These are phyloP conservation scores for Dactylellina drechsleri DNA, from an alignment of 2,329 filamentous ascomycete genomes.

Conservation along the genomic window DNA sequence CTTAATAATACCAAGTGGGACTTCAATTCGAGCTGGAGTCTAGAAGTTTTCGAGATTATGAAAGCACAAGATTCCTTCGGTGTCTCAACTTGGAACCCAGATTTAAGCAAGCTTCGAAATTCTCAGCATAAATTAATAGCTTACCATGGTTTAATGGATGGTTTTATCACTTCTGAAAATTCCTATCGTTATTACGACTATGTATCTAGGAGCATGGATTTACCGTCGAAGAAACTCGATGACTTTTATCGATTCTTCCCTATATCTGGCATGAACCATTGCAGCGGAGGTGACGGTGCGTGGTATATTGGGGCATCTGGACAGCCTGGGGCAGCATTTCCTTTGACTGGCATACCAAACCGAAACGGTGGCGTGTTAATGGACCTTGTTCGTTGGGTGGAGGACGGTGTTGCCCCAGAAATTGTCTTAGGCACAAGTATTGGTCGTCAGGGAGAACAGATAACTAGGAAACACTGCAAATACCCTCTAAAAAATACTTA, in stretches of 20 bases:
- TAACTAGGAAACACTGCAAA: slow-evolving; percentile 29
- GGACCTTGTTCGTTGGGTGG: slow-evolving; percentile 66
- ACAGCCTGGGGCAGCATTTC: neutral
- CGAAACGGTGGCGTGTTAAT: slow-evolving; percentile 59
- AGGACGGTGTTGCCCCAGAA: slow-evolving; percentile 61
- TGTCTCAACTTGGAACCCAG: slow-evolving; percentile 61
- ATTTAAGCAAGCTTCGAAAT: slow-evolving; percentile 61
- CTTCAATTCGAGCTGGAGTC: slow-evolving; percentile 60
- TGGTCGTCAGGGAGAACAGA: neutral
- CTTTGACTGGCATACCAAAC: neutral
- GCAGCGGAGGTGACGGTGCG: slow-evolving; percentile 58
- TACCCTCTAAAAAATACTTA: slow-evolving; percentile 8
- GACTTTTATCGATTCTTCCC: slow-evolving; percentile 60
- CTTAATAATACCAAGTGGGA: slow-evolving; percentile 63
- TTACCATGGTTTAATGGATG: slow-evolving; percentile 63
- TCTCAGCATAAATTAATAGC: slow-evolving; percentile 64
- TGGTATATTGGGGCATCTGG: slow-evolving; percentile 30
- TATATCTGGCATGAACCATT: slow-evolving; percentile 61
- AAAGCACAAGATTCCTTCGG: slow-evolving; percentile 59
- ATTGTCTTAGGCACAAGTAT: slow-evolving; percentile 56
- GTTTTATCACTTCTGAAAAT: slow-evolving; percentile 20
- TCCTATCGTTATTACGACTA: slow-evolving; percentile 39
- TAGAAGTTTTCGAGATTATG: slow-evolving; percentile 56
- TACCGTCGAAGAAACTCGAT: slow-evolving; percentile 51
- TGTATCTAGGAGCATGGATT: slow-evolving; percentile 24